A percentile compares a stretch with the other conserved stretches of the same genome.
phyloP scores from a whole-genome alignment of 331 rosid genomes.

The Arachis monticola region DNA sequence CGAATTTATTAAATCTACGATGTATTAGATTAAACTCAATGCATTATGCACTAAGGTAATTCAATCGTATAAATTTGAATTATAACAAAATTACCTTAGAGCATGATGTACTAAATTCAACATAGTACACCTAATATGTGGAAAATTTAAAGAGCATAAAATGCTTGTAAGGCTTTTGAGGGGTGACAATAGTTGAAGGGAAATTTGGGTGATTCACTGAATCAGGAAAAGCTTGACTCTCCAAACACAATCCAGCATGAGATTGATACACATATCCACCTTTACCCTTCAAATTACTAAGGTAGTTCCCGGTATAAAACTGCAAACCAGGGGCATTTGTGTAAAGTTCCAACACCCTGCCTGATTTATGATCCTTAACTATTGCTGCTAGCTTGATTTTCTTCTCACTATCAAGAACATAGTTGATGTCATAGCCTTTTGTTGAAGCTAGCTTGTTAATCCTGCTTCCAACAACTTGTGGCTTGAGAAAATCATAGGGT shows the following conservation, averaged over 20 bases:
- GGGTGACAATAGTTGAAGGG: conserved; percentile 80
- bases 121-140: not conserved
- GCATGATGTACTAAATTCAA: too few relatives aligned
- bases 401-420: conserved; percentile 56
- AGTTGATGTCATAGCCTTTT: conserved; percentile 79
- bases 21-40: too few relatives aligned
- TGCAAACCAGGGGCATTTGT: conserved; percentile 87
- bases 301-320: conserved; percentile 62
- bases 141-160: conserved; percentile 72
- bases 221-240: conserved; percentile 85
- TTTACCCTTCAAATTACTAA: conserved; percentile 72
- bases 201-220: conserved; percentile 83
- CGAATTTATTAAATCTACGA: not conserved
- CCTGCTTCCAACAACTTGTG: conserved; percentile 59
- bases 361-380: conserved; percentile 65
- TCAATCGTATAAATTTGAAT: too few relatives aligned
- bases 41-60: too few relatives aligned
- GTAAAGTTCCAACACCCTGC: conserved; percentile 60
- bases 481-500: conserved; percentile 77
- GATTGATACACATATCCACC: conserved; percentile 63
- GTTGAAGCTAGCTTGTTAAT: conserved; percentile 52
- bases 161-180: conserved; percentile 65
- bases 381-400: conserved; percentile 53
- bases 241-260: conserved; percentile 75
- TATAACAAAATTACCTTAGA: too few relatives aligned